Conservation (phyloP, 2,329 filamentous ascomycete species). For the Grosmannia clavigera region DNA sequence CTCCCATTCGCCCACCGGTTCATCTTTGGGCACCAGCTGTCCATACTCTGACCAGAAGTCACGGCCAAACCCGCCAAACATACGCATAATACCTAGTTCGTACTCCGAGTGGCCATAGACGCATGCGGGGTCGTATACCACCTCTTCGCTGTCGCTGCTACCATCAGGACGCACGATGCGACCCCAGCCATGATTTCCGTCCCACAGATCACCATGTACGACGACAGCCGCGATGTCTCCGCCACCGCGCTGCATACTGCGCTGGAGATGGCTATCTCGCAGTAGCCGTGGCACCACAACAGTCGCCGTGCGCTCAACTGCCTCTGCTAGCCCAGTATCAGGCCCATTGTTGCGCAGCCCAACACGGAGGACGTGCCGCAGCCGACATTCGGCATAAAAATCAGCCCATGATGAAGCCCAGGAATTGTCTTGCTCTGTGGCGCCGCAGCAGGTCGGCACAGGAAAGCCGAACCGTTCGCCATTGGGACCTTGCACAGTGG, state of each 20-base stretch:
- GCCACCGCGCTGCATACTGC: slow-evolving; percentile 23
- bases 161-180: slow-evolving; percentile 31
- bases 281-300: slow-evolving; percentile 67
- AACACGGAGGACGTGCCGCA: slow-evolving; percentile 50
- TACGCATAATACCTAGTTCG: slow-evolving; percentile 86
- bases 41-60: slow-evolving; percentile 70
- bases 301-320: slow-evolving; percentile 52
- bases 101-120: slow-evolving; percentile 84
- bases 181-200: slow-evolving; percentile 64
- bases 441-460: slow-evolving; percentile 73
- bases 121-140: slow-evolving; percentile 71
- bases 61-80: slow-evolving; percentile 80
- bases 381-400: slow-evolving; percentile 69
- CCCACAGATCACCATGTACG: slow-evolving; percentile 90
- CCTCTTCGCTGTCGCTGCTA: slow-evolving; percentile 38
- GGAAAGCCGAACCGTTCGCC: slow-evolving; percentile 70
- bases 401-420: slow-evolving; percentile 67
- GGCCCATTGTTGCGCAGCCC: slow-evolving; percentile 49
- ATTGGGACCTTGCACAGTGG: slow-evolving; percentile 44
- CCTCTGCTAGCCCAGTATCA: slow-evolving; percentile 46
- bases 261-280: slow-evolving; percentile 46
- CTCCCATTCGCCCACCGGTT: slow-evolving; percentile 73
- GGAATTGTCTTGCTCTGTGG: slow-evolving; percentile 68
- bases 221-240: slow-evolving; percentile 57
- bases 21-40: slow-evolving; percentile 59